Evolutionary conservation across 768 basidiomycete species (phyloP), one percentile per base, ranked within the genome.

Genomic region (Tremella fuciformis): DNA sequence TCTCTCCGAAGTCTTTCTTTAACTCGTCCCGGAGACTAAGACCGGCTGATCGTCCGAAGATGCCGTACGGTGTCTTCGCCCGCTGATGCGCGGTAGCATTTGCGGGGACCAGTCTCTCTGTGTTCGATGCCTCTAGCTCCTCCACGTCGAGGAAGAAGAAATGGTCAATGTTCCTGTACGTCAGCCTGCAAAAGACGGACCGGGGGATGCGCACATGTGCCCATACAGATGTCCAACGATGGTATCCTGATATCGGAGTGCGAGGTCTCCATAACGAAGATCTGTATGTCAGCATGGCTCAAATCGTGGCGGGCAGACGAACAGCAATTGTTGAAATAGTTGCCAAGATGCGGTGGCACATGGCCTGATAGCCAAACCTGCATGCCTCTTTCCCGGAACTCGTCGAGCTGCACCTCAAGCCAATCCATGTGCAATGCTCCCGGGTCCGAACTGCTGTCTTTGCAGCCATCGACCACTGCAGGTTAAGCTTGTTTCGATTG

Each of bases 391-490:
- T 82, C 76, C 58, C 88, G 81, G 74, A 86, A 91, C 56, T 76
- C 78, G 49, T 83, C 78, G 18, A 96, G 79, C 76, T 91, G 90
- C 1, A 88, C 88, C 59, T 89, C 89, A 13, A 96, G 80, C 91
- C 91, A 96, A 75, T 90, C 88, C 65, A 93, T 81, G 71, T 96
- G 81, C 22, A 90, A 80, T 63, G 89, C 89, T 48, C 91, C 91
- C n/a, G 91, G 88, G 74, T 94, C 90, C 1, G 70, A 62, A 4
- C 84, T 81, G 18, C 79, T 80, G 67, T 80, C 84, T 55, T 79
- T 78, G 71, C 90, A 91, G 15, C 89, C 89, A 65, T 84, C 82
- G 41, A 89, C 88, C 64, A 86, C 89, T 91, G 63, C 47, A 70
- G 50, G 39, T 16, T 59, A 25, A 64, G 62, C 57, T 44, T 15